Evolutionary conservation across 768 basidiomycete genomes (phyloP).

Genomic region (Suillus alpinus): DNA sequence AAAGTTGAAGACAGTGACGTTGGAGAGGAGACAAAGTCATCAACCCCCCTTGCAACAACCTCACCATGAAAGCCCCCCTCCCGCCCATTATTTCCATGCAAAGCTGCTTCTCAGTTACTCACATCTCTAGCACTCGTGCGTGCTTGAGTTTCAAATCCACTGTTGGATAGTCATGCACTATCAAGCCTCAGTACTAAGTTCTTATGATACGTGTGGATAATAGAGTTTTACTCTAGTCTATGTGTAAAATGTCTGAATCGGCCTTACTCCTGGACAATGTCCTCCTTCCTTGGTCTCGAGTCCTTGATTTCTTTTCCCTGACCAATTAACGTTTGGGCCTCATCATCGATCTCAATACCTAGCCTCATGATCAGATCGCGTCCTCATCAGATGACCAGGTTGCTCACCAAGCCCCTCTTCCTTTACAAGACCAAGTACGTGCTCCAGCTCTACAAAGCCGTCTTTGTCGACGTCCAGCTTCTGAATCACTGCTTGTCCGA

Average conservation of each 20-base stretch:
- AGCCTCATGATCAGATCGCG: constrained; percentile 8
- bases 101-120: not conserved
- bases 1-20: constrained; percentile 18
- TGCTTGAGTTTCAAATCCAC: not conserved
- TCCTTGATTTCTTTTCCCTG: constrained; percentile 82
- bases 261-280: constrained; percentile 78
- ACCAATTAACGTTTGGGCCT: constrained; percentile 77
- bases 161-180: not conserved
- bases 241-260: constrained; percentile 4
- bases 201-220: not conserved
- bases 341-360: constrained; percentile 85
- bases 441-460: constrained; percentile 92
- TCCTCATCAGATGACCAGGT: not conserved
- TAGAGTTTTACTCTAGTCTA: constrained; percentile 12
- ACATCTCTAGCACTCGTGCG: not conserved
- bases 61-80: not conserved
- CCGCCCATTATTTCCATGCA: not conserved
- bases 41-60: not conserved
- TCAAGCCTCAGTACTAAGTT: not conserved
- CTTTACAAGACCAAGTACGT: constrained; percentile 84
- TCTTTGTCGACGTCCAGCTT: constrained; percentile 97
- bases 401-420: constrained; percentile 80
- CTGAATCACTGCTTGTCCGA: constrained; percentile 81
- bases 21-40: constrained; percentile 4
- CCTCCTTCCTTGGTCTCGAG: constrained; percentile 86